Percentiles rank a stretch among this genome's conserved stretches.
phyloP scores from a whole-genome alignment of 73 alveolate species.

The Tetrahymena elliotti region DNA sequence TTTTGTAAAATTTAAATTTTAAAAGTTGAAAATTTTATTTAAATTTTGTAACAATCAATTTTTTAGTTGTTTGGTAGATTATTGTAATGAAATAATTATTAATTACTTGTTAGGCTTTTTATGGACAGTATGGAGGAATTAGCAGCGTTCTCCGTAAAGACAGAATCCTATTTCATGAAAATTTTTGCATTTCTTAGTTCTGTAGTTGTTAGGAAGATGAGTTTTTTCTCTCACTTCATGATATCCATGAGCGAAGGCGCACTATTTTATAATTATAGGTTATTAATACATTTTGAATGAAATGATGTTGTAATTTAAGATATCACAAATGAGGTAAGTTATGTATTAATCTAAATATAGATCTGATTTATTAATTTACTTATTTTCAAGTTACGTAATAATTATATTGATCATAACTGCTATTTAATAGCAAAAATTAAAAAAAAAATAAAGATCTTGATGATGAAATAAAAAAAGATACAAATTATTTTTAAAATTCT shows the following conservation, averaged over 20 bases:
- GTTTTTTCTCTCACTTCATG: conserved; percentile 29
- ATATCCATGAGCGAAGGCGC: conserved; percentile 45
- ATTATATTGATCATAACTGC: not conserved
- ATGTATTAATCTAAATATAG: not conserved
- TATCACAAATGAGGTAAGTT: not conserved
- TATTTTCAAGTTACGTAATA: not conserved
- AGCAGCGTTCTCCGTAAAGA: not conserved
- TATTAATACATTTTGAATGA: too few species aligned
- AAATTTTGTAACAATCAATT: too few species aligned
- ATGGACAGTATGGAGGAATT: not conserved
- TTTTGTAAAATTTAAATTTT: not conserved
- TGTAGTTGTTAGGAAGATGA: conserved; percentile 23
- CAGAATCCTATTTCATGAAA: conserved; percentile 16
- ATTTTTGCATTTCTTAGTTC: conserved; percentile 27
- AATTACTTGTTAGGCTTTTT: not conserved
- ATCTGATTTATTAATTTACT: not conserved
- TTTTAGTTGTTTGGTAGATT: not conserved
- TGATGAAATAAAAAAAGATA: not conserved
- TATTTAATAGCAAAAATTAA: not conserved
- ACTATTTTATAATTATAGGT: not conserved
- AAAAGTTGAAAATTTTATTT: too few species aligned
- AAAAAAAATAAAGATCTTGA: not conserved
- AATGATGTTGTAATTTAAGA: not conserved
- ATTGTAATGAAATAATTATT: not conserved
- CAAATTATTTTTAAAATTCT: not conserved